Evolutionary conservation across 2,329 filamentous ascomycete species (phyloP).

Genomic region (Xylaria digitata): DNA sequence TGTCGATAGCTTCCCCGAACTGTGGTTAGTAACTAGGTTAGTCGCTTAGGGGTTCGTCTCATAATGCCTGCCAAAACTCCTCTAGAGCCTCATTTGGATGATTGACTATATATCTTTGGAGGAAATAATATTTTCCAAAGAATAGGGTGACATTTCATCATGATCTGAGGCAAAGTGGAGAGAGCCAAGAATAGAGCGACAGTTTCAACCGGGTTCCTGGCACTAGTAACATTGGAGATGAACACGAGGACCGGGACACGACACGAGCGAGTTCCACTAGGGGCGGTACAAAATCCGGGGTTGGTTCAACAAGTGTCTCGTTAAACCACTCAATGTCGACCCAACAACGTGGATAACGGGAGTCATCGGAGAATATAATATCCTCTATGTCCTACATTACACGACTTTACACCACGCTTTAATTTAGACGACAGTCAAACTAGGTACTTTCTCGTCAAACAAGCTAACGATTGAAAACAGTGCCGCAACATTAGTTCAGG

Average conservation of each 20-base stretch:
- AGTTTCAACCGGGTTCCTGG: slow-evolving; percentile 19
- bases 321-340: background rate
- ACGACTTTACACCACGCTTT: background rate
- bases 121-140: slow-evolving; percentile 21
- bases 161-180: slow-evolving; percentile 25
- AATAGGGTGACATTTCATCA: slow-evolving; percentile 10
- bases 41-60: slow-evolving; percentile 13
- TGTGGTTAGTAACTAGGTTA: background rate
- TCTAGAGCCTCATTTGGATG: background rate
- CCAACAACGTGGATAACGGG: background rate
- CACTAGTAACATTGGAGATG: slow-evolving; percentile 13
- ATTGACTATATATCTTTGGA: slow-evolving; percentile 8
- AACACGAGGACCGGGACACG: slow-evolving; percentile 21
- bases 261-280: slow-evolving; percentile 4
- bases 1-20: background rate
- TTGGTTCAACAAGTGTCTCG: slow-evolving; percentile 2
- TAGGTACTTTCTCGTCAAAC: background rate
- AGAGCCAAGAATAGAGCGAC: slow-evolving; percentile 14
- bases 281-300: slow-evolving; percentile 4
- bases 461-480: background rate
- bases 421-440: too few species aligned
- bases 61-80: slow-evolving; percentile 13
- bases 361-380: background rate
- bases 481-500: background rate
- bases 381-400: background rate